phyloP scores from a whole-genome alignment of 768 basidiomycete genomes.

The Tulasnella sp. region DNA sequence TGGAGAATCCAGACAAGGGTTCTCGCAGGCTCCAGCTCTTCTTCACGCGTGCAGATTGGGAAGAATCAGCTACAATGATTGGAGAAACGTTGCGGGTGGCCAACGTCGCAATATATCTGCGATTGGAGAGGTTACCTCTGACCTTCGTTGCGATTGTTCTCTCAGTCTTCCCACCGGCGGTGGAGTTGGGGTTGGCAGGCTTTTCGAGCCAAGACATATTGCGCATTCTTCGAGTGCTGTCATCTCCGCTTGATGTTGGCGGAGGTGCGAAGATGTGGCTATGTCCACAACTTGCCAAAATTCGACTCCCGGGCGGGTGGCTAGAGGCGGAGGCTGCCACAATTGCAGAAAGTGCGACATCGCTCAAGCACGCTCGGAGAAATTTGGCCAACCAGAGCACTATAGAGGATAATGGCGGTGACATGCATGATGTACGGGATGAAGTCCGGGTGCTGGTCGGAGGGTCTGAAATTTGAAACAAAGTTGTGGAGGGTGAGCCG shows the following conservation, averaged over 20 bases:
- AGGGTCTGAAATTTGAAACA: not conserved
- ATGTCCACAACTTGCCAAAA: not conserved
- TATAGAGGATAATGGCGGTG: not conserved
- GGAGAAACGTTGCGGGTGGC: not conserved
- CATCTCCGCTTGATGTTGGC: not conserved
- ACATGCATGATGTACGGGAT: not conserved
- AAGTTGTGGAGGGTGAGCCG: not conserved
- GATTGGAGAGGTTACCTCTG: not conserved
- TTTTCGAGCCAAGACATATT: not conserved
- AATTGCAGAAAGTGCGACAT: not conserved
- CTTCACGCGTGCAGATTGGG: not conserved
- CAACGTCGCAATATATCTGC: not conserved
- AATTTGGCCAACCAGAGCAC: not conserved
- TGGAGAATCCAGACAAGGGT: not conserved
- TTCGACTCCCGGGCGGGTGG: not conserved
- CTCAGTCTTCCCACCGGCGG: not conserved
- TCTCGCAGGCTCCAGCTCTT: not conserved
- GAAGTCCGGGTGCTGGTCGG: not conserved
- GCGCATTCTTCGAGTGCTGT: not conserved
- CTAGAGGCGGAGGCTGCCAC: not conserved
- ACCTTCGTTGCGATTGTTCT: not conserved
- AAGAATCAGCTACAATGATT: not conserved
- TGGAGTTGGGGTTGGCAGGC: not conserved
- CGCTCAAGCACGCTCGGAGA: not conserved
- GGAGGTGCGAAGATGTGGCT: not conserved